Base-by-base conservation (phyloP, 148 eudicot genomes). In the Camellia sinensis region DNA sequence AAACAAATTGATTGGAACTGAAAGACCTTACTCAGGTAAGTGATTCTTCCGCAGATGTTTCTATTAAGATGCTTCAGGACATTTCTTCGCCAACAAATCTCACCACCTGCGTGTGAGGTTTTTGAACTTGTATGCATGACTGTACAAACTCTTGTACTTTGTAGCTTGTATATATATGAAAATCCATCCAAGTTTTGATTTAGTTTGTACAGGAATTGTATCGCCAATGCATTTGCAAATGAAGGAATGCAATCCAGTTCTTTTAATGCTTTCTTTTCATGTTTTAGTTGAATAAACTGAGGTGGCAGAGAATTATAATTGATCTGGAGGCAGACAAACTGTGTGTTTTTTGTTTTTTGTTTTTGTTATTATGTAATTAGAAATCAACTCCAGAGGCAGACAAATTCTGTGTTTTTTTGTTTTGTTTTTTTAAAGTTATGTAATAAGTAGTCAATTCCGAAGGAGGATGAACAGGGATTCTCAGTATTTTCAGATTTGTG, bases 161-260 rank as follows among this genome's bases (percentile, higher is more conserved):
- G 5, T 46, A 7, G 74, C 3, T 18, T 70, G 74, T 70, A 70
- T 46, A 70, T 70, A 70, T 45, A 29, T 29, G 37, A 14, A 70
- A 70, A 3, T 29, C 74, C 56, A 18, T 60, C 21, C 37, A 29
- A 4, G 6, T 46, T n/a, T 70, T 5, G 74, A 46, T 68, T 7
- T 7, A 46, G 14, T 18, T 70, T 70, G 74, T 70, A 70, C 56
- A 70, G 74, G 37, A 70, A 70, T 45, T 46, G 8, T 70, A 70
- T 60, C 64, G 18, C 3, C 37, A 40, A 7, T 70, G 74, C 74
- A 43, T 29, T 29, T 40, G 54, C 56, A 70, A 4, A 46, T 70
- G 11, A 13, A 18, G 46, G 21, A 70, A n/a, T 70, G 45, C 74
- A 18, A 69, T 44, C 21, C 13, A 18, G 22, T 46, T 70, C 56